Evolutionary conservation across 495 filamentous ascomycete species (phyloP), one percentile per base, ranked within the genome.

Genomic region (Emericellopsis terricola): DNA sequence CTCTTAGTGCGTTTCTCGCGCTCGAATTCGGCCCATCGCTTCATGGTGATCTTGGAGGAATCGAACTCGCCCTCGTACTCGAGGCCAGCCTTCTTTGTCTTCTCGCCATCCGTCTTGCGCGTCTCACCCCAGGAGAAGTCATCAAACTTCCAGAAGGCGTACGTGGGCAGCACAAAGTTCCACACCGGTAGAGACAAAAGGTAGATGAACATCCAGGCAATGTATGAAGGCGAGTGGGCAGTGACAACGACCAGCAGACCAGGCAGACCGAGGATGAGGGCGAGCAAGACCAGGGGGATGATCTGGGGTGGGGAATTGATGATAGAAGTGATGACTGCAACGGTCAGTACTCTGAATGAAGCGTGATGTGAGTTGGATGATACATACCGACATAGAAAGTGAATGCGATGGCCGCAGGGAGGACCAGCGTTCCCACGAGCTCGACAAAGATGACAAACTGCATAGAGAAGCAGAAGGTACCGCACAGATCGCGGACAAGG

Each of bases 381-480:
- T 36, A 69, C 73, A 68, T 73, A 82, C 77, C 71, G 40, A 99
- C 74, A 55, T 99, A 99, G 51, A 94, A 73, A 15, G 91, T 99
- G 53, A 99, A 96, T 3, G 80, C 73, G 47, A 99, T 94, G 39
- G 91, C 91, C 8, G 89, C 91, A 1, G 89, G 91, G 3, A 99
- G 62, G 9, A 99, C 91, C 29, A 96, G 63, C 0, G 91, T 96
- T 30, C 91, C 91, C 31, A 96, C 69, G 28, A 99, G 66, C 51
- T 99, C 89, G 47, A 99, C 84, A 54, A 84, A 92, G 38, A 99
- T 78, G 35, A 96, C 78, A 49, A 96, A 96, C 53, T 99, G 91
- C 91, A 99, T 99, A 58, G 81, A 91, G 64, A 99, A 99, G 66
- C 91, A 99, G 61, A 99, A 99, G 0, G 91, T 99, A 31, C 91